Evolutionary conservation across 2,329 filamentous ascomycete species (phyloP), one percentile per base, ranked within the genome.

Genomic region (Camptophora hylomeconis): DNA sequence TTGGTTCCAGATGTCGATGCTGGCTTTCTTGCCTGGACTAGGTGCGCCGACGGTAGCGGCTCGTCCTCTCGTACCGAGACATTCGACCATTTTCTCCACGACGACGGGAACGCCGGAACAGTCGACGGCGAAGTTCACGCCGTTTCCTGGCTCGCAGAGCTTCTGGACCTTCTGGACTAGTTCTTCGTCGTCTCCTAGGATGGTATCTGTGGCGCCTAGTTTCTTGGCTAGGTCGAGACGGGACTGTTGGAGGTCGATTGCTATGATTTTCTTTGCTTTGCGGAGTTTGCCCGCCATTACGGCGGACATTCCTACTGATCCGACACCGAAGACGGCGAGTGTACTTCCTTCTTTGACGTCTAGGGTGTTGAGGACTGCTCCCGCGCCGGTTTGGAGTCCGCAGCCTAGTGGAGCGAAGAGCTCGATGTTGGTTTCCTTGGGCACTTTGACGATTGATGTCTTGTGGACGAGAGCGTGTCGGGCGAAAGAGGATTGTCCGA

Each of bases 201-300:
- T n/a, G n/a, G n/a, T n/a, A n/a, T n/a, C n/a, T n/a, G 55, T 58
- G 5, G 54, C 55, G 3, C 56, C 57, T 7, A 59, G 41, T 7
- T 44, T 34, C 24, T 45, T 51, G 1, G 54, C 56, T 5, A 56
- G 36, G n/a, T 49, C 40, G 1, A 59, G 46, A 2, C 55, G 47
- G 5, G 37, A 38, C 15, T 46, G 28, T 2, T 53, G 37, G 14
- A 42, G 39, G 32, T 60, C 56, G 3, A 60, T 44, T 2, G 44
- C 56, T 12, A 60, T 54, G 36, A 53, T 50, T 2, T 27, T 25
- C 6, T 28, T 29, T 8, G 37, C 43, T 0, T 31, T 32, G 5
- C 30, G 20, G 5, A 46, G 30, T 13, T 41, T 47, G 2, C 42
- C 48, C 1, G 40, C 49, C 47, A 50, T 48, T 4, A 51, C 27